Base-by-base conservation (phyloP, 2,329 filamentous ascomycete species). In the Atkinsonella hypoxylon region DNA sequence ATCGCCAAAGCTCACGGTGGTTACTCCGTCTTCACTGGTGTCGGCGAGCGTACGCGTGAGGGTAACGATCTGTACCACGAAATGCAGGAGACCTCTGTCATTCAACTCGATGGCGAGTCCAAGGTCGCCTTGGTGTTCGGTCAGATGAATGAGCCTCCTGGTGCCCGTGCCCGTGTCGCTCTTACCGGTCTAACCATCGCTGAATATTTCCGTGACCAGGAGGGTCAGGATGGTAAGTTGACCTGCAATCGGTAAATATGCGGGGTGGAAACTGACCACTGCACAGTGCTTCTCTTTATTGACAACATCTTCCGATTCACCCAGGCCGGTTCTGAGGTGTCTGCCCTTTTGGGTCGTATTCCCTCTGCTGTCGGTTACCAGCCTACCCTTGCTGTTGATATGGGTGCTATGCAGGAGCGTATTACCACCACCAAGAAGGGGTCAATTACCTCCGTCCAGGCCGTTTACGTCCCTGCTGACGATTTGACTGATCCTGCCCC, bases 291-390 rank as follows among this genome's bases (percentile, higher is more conserved):
- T 70, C 89, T 96, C 73, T 96, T 97, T 82, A 97, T 97, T 73
- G 93, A 98, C 86, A 98, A 98, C 83, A 97, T 98, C 77, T 97
- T 96, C 89, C 87, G 93, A 69, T 97, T 97, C 83, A 96, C 91
- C 61, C 91, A 97, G 79, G 93, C 93, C 72, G 93, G 93, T 90
- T 97, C 93, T 67, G 93, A 98, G 79, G 93, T 98, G 83, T 97
- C 91, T 79, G 93, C 93, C 68, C 83, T 98, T 71, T 82, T 98
- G 61, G 93, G 93, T 81, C 91, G 93, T 89, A 98, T 98, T 67
- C 93, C 93, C 75, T 98, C 93, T 81, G 93, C 93, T 71, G 93
- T 98, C 86, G 93, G 93, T 85, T 98, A 98, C 83, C 93, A 96
- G 76, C 90, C 90, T 70, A 96, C 90, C 64, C 88, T 96, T 67